Evolutionary conservation across 2,329 filamentous ascomycete species (phyloP).

Genomic region (Akanthomyces uredinophilus): DNA sequence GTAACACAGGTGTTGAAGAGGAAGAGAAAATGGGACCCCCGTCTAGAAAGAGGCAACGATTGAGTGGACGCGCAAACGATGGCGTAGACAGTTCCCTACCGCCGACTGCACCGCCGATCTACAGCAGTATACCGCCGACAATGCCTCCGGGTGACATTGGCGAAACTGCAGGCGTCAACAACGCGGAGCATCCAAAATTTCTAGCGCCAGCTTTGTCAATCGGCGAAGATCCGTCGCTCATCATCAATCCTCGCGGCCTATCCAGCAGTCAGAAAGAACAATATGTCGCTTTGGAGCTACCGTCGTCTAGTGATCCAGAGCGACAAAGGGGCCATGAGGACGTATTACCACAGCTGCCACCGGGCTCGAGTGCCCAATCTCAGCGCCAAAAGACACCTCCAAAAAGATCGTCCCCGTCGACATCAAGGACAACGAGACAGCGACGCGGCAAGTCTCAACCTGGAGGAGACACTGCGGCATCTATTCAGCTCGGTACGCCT

Average conservation of each 20-base stretch:
- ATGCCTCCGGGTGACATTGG: constrained; percentile 7
- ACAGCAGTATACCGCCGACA: constrained; percentile 25
- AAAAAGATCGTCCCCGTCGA: not conserved
- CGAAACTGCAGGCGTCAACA: not conserved
- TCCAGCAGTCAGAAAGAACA: constrained; percentile 34
- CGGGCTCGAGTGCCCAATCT: not conserved
- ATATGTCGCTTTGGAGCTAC: constrained; percentile 26
- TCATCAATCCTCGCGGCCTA: constrained; percentile 29
- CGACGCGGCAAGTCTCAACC: not conserved
- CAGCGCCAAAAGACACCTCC: not conserved
- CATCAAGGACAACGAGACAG: not conserved
- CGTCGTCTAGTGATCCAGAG: constrained; percentile 17
- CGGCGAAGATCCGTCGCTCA: constrained; percentile 26
- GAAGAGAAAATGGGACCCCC: not conserved
- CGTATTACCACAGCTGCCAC: not conserved
- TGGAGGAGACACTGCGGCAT: not conserved
- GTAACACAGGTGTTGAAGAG: not conserved
- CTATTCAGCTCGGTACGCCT: not conserved
- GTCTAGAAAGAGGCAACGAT: constrained; percentile 1
- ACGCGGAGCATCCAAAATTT: not conserved
- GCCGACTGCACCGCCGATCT: not conserved
- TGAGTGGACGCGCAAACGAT: not conserved
- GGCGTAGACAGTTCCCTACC: not conserved
- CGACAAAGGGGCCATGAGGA: not conserved
- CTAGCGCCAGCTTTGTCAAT: constrained; percentile 19